Evolutionary conservation across 805 yeast species (phyloP), one percentile per base, ranked within the genome.

Genomic region (Wickerhamiella bombiphila): DNA sequence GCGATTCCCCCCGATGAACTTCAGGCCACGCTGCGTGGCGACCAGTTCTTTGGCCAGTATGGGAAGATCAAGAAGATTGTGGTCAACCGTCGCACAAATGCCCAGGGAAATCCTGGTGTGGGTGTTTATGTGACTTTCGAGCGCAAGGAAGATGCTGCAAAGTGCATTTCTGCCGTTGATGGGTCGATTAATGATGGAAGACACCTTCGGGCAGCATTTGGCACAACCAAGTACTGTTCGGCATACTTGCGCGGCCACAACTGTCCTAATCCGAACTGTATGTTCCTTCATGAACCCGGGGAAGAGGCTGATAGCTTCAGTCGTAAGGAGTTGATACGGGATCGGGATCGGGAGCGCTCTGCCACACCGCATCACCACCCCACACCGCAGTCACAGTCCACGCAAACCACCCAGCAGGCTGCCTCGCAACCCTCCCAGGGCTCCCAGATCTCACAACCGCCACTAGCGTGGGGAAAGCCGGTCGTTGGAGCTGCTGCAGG

Each of bases 271-370:
- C 97, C 97, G 44, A 83, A 85, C 54, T 91, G 99, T 68, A 91
- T 91, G 98, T 91, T 91, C 53, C 68, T 91, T 52, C 99, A 91
- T 58, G 98, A 91, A 60, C 98, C 98, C 5, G 98, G 99, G 42
- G 99, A 91, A 64, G 98, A 91, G 58, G 97, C 97, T 2, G 98
- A 91, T 52, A 80, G 94, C 8, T 88, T 81, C 61, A 82, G 94
- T 20, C 75, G 95, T 38, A 85, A 81, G 53, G 93, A 81, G 53
- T 65, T 81, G 51, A 24, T 24, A 9, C 26, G 26, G 26, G 26
- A 24, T 24, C n/a, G n/a, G n/a, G n/a, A n/a, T n/a, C n/a, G n/a
- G n/a, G 30, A 28, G 7, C 33, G 33, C 22, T 30, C 33, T 20
- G 11, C 22, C 8, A 30, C 33, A 5, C 36, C 3, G 20, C 11